phyloP scores from a whole-genome alignment of 345 rosid genomes.

The Eucalyptus lansdowneana region DNA sequence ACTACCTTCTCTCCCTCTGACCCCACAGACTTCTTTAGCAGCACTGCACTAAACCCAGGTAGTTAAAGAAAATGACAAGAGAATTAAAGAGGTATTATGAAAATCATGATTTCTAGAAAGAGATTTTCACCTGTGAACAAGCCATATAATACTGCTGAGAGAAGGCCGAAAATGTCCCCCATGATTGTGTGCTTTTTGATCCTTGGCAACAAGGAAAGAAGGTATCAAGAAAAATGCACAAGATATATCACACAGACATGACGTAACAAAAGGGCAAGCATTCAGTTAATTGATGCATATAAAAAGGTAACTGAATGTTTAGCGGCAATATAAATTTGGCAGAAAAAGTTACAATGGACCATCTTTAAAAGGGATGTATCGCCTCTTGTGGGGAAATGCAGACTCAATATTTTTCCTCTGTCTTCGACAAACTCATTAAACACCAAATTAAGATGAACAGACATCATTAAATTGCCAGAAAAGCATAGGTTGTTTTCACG shows the following conservation, averaged over 20 bases:
- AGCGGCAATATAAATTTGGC: not conserved
- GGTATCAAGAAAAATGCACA: not conserved
- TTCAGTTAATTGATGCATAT: not conserved
- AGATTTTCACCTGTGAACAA: conserved; percentile 39
- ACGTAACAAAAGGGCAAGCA: not conserved
- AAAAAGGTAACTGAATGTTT: not conserved
- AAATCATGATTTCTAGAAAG: not conserved
- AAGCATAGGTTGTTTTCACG: not conserved
- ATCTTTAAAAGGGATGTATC: not conserved
- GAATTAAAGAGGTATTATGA: not conserved
- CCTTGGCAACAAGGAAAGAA: conserved; percentile 9
- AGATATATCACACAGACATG: not conserved
- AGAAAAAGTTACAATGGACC: not conserved
- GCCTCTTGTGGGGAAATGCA: not conserved
- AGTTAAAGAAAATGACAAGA: not conserved
- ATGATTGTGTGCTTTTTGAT: conserved; percentile 21
- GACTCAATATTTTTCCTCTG: not conserved
- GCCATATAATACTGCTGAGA: conserved; percentile 43
- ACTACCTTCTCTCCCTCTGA: conserved; percentile 40
- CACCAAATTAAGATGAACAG: not conserved
- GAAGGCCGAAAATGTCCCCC: conserved; percentile 44
- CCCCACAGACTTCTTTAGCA: conserved; percentile 47
- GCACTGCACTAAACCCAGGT: conserved; percentile 16
- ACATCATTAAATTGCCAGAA: not conserved
- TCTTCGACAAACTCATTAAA: not conserved